Base-by-base conservation (phyloP, 768 basidiomycete genomes). In the Tricholoma hemisulphureum region DNA sequence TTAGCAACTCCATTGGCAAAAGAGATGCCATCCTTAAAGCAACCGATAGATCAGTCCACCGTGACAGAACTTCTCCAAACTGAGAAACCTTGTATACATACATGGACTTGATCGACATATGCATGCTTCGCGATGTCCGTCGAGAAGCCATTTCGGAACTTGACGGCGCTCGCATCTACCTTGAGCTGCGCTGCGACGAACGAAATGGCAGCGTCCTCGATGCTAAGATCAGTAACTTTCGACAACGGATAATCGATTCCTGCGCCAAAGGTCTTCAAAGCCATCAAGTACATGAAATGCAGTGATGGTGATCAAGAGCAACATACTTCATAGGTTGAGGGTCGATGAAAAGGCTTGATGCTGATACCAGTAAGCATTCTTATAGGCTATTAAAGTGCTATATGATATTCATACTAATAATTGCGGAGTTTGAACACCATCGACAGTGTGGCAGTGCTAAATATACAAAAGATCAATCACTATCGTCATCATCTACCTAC, bases 281-380 rank as follows among this genome's bases (percentile, higher is more conserved):
- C 21, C 18, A 59, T 55, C 34, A 51, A 34, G n/a, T n/a, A 41
- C 49, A 53, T 4, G 31, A 50, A 37, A 50, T 37, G 14, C 14
- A 18, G 34, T 53, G 28, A 16, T 14, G 6, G 48, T 18, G 29
- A 34, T 28, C 31, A 13, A n/a, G 24, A 53, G 16, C 39, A 16
- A 50, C n/a, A 61, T 45, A 73, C 76, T 67, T 77, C 66, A 58
- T 67, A 76, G 9, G 69, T 71, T 31, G 73, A 74, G 14, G 58
- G 61, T 6, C 75, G 76, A 61, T 77, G 73, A 68, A 67, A 78
- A 13, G 65, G 61, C 54, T 73, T 71, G 28, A 78, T 51, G 61
- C 69, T 61, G 34, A 73, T 46, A 24, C 67, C 69, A 24, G n/a
- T n/a, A n/a, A n/a, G n/a, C n/a, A n/a, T n/a, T n/a, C n/a, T n/a